Percentiles rank a stretch among this genome's conserved stretches.
phyloP scores from a whole-genome alignment of 2,329 filamentous ascomycete genomes.

The Penicillium expansum region DNA sequence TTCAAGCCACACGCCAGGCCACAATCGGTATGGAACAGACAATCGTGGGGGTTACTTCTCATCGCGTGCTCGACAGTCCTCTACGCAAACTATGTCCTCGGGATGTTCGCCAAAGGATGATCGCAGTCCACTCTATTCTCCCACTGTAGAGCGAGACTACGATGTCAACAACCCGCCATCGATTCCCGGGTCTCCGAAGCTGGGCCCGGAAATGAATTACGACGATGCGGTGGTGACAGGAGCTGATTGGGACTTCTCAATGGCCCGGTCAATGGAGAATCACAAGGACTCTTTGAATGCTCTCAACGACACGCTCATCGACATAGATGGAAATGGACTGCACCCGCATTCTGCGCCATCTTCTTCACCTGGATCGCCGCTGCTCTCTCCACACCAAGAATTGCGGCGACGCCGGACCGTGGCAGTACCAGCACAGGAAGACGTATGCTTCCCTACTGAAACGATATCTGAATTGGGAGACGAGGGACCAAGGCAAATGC shows the following conservation, averaged over 20 bases:
- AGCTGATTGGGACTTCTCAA: constrained; percentile 41
- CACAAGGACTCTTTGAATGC: constrained; percentile 30
- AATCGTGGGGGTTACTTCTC: constrained; percentile 26
- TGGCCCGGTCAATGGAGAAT: constrained; percentile 37
- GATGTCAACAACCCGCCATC: constrained; percentile 67
- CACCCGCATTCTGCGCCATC: constrained; percentile 31
- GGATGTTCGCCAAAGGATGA: constrained; percentile 29
- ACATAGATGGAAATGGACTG: constrained; percentile 40
- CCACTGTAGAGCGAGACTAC: constrained; percentile 44
- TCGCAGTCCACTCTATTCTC: constrained; percentile 23
- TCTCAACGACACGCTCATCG: constrained; percentile 43
- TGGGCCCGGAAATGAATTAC: constrained; percentile 52
- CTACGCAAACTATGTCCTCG: constrained; percentile 30
- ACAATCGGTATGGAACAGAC: constrained; percentile 37
- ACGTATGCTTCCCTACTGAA: constrained; percentile 87
- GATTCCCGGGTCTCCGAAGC: constrained; percentile 56
- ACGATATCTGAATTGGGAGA: constrained; percentile 80
- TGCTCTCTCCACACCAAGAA: constrained; percentile 35
- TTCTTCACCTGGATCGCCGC: constrained; percentile 39
- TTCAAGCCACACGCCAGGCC: constrained; percentile 34
- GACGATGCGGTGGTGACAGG: constrained; percentile 54
- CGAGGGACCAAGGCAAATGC: constrained; percentile 56
- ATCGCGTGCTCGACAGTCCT: constrained; percentile 26
- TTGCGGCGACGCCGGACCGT: constrained; percentile 56
- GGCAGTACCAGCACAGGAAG: constrained; percentile 68